These are phyloP conservation scores for Noccaea caerulescens DNA, from an alignment of 345 rosid genomes.

Conservation along the genomic window DNA sequence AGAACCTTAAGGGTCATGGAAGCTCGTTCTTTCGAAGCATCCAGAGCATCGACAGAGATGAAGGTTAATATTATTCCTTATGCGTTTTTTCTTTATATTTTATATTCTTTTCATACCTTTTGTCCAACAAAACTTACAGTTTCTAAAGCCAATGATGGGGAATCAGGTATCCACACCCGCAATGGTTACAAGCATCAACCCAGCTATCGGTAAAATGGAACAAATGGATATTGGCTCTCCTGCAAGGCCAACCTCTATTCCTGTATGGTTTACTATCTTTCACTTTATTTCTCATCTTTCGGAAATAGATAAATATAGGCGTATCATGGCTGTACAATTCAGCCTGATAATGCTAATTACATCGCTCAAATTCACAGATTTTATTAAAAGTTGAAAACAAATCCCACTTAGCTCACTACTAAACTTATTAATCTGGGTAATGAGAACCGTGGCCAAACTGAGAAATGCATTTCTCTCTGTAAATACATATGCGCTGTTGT, in stretches of 20 bases:
- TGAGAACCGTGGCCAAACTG: neutral
- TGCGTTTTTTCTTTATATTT: neutral
- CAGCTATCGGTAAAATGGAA: slow-evolving; percentile 55
- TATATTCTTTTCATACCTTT: slow-evolving; percentile 1
- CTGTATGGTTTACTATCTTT: slow-evolving; percentile 41
- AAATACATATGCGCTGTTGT: neutral
- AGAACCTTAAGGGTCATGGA: slow-evolving; percentile 57
- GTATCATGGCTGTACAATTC: slow-evolving; percentile 4
- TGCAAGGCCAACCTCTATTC: slow-evolving; percentile 48
- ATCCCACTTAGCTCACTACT: neutral
- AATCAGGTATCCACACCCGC: slow-evolving; percentile 53
- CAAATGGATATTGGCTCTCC: slow-evolving; percentile 54
- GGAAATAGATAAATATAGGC: slow-evolving; percentile 4
- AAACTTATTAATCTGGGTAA: slow-evolving; percentile 4
- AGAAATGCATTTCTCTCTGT: slow-evolving; percentile 4
- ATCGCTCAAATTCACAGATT: slow-evolving; percentile 1
- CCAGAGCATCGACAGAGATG: slow-evolving; percentile 48
- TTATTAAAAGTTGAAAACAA: neutral
- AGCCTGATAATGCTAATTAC: slow-evolving; percentile 5
- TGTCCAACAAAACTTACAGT: neutral
- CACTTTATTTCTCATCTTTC: neutral
- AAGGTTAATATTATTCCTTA: slow-evolving; percentile 27
- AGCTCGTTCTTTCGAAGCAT: slow-evolving; percentile 52
- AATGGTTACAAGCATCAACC: slow-evolving; percentile 47
- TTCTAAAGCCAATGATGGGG: slow-evolving; percentile 13